These are phyloP conservation scores for Ogataea nakhonphanomensis DNA, from an alignment of 805 yeast genomes.

Conservation along the genomic window DNA sequence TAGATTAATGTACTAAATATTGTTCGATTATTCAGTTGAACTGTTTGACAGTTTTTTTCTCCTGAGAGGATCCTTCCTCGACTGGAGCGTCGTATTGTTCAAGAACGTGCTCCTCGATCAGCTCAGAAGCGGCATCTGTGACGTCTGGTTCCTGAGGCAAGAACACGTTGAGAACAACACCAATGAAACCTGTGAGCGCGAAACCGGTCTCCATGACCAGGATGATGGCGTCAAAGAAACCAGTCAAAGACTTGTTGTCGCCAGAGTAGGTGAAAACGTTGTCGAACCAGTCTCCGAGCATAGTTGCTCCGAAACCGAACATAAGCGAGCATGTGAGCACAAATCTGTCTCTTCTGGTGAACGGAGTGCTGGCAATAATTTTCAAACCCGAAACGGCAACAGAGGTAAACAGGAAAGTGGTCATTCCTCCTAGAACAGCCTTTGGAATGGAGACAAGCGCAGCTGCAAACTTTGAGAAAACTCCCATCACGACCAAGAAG, in stretches of 20 bases:
- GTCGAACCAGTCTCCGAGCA: conserved; percentile 46
- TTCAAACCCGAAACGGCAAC: conserved; percentile 59
- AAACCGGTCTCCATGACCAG: conserved; percentile 58
- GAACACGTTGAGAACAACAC: conserved; percentile 45
- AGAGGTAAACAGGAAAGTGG: conserved; percentile 52
- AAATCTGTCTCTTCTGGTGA: conserved; percentile 56
- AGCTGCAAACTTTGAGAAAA: conserved; percentile 83
- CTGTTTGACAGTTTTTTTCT: conserved; percentile 12
- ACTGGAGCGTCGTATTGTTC: conserved; percentile 12
- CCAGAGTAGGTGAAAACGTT: conserved; percentile 50
- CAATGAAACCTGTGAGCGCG: conserved; percentile 53
- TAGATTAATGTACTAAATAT: background rate
- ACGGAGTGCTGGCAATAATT: conserved; percentile 51
- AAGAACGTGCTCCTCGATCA: conserved; percentile 35
- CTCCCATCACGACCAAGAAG: conserved; percentile 81
- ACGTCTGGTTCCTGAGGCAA: conserved; percentile 50
- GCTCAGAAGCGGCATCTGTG: conserved; percentile 37
- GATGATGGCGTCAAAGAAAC: conserved; percentile 50
- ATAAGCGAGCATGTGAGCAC: conserved; percentile 48
- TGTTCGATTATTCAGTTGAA: background rate
- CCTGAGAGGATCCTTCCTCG: conserved; percentile 22
- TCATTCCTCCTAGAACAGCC: conserved; percentile 85
- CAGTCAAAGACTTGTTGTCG: conserved; percentile 38
- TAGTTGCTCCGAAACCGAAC: conserved; percentile 50
- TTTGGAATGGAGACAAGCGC: conserved; percentile 82